phyloP scores from a whole-genome alignment of 805 yeast genomes.

The Schwanniomyces occidentalis region DNA sequence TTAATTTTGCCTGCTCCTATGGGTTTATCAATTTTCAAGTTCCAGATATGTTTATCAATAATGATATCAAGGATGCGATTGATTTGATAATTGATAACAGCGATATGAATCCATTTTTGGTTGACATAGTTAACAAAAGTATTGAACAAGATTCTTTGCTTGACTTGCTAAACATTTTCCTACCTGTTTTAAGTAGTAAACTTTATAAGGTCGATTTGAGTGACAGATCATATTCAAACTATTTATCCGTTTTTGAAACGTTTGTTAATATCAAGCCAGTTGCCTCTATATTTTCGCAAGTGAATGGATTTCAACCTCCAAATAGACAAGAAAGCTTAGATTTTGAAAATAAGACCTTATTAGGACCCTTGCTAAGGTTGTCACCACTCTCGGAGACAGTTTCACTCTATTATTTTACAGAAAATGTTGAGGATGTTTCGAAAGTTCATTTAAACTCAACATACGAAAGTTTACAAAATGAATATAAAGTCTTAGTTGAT shows the following conservation, averaged over 20 bases:
- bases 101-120: conserved; percentile 42
- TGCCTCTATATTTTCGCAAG: conserved; percentile 57
- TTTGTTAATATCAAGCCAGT: conserved; percentile 61
- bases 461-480: conserved; percentile 62
- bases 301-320: conserved; percentile 54
- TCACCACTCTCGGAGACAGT: conserved; percentile 68
- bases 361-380: conserved; percentile 76
- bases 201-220: conserved; percentile 44
- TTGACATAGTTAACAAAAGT: conserved; percentile 57
- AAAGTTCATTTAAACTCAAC: conserved; percentile 46
- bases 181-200: conserved; percentile 44
- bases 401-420: conserved; percentile 46
- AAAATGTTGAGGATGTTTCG: conserved; percentile 18
- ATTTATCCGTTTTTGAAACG: conserved; percentile 56
- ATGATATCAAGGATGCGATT: conserved; percentile 31
- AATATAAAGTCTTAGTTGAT: conserved; percentile 58
- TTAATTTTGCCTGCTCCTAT: conserved; percentile 55
- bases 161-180: conserved; percentile 57
- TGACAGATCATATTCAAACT: conserved; percentile 52
- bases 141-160: conserved; percentile 64
- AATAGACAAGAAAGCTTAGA: conserved; percentile 45
- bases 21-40: conserved; percentile 69
- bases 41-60: conserved; percentile 58
- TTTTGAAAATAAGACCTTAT: conserved; percentile 60
- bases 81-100: conserved; percentile 21